phyloP scores from a whole-genome alignment of 331 rosid genomes.

The Malus hybrid region DNA sequence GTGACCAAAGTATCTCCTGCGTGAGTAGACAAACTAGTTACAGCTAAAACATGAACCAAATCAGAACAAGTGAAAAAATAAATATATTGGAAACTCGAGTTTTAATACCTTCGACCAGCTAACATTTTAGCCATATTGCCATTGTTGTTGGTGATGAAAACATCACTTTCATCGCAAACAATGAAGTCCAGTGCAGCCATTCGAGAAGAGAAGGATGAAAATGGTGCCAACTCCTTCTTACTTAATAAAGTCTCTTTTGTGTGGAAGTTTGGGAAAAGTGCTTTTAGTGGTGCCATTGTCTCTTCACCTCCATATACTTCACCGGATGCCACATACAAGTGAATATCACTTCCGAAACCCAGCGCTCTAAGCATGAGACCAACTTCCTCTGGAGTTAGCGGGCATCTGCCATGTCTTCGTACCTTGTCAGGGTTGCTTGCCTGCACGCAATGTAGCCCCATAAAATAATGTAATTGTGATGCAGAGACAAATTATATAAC shows the following conservation, averaged over 20 bases:
- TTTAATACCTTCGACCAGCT: conserved; percentile 73
- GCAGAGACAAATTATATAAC: neutral
- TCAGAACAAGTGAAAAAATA: neutral
- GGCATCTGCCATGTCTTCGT: conserved; percentile 83
- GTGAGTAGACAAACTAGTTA: conserved; percentile 1
- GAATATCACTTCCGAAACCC: conserved; percentile 61
- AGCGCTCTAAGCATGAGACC: conserved; percentile 87
- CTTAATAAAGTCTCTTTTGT: conserved; percentile 69
- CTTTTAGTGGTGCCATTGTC: conserved; percentile 67
- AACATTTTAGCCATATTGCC: conserved; percentile 93
- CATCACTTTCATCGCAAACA: conserved; percentile 76
- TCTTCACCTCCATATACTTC: conserved; percentile 77
- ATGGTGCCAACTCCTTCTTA: conserved; percentile 63
- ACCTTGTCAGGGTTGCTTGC: conserved; percentile 69
- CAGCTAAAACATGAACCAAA: neutral
- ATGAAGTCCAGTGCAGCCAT: conserved; percentile 85
- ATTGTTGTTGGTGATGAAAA: conserved; percentile 76
- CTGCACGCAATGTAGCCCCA: conserved; percentile 31
- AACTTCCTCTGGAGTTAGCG: conserved; percentile 90
- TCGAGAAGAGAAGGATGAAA: conserved; percentile 74
- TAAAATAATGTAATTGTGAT: conserved; percentile 1
- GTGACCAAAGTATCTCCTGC: conserved; percentile 89
- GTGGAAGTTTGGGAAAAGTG: conserved; percentile 70
- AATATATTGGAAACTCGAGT: neutral
- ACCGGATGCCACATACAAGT: conserved; percentile 88